phyloP scores from a whole-genome alignment of 495 filamentous ascomycete genomes.

The Talaromyces stipitatus region DNA sequence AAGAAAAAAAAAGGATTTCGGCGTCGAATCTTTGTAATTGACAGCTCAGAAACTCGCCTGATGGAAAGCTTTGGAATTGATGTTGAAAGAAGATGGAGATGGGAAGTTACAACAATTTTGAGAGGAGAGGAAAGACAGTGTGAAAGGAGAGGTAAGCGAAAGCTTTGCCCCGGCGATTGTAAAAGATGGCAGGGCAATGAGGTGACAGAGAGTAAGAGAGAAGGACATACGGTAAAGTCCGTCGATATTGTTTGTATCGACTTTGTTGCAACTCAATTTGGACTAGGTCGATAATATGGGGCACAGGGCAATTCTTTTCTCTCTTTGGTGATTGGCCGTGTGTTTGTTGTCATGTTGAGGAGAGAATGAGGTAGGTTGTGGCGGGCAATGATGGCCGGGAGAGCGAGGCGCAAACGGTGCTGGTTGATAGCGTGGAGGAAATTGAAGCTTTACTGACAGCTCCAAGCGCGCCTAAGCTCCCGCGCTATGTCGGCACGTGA shows the following conservation, averaged over 20 bases:
- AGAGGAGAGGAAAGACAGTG: constrained; percentile 1
- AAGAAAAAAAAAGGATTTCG: background rate
- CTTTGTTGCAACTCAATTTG: background rate
- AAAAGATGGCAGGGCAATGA: constrained; percentile 1
- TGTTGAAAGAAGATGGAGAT: constrained; percentile 3
- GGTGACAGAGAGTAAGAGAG: background rate
- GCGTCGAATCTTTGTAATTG: background rate
- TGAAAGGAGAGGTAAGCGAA: constrained; percentile 9
- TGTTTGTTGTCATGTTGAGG: background rate
- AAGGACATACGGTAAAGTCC: background rate
- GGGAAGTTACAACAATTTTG: constrained; percentile 2
- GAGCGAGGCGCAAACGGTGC: background rate
- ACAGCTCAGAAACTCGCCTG: background rate
- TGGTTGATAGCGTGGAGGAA: background rate
- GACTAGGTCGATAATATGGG: constrained; percentile 1
- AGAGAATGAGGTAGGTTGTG: background rate
- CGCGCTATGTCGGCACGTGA: background rate
- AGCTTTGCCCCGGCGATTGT: background rate
- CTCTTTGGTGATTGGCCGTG: background rate
- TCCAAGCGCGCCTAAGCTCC: background rate
- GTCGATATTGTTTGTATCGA: background rate
- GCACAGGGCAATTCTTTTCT: background rate
- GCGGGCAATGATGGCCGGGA: background rate
- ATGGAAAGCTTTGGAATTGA: background rate
- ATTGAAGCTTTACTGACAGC: background rate